phyloP scores from a whole-genome alignment of 257 asterid species.

The Mentha longifolia region DNA sequence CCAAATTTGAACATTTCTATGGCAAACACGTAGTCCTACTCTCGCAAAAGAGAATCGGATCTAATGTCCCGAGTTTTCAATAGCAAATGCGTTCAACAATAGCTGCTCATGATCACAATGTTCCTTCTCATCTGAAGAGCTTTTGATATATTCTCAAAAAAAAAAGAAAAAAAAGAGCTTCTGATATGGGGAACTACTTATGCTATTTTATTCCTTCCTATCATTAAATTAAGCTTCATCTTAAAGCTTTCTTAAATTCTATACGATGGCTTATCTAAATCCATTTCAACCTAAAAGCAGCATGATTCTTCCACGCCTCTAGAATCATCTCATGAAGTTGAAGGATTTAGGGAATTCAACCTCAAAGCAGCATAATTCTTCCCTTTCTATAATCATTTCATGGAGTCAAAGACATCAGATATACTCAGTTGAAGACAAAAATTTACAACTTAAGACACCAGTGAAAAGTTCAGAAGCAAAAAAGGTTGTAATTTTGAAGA shows the following conservation, averaged over 20 bases:
- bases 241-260: slow-evolving; percentile 49
- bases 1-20: slow-evolving; percentile 25
- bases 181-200: slow-evolving; percentile 47
- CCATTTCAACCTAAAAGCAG: slow-evolving; percentile 33
- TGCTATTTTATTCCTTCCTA: slow-evolving; percentile 45
- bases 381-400: slow-evolving; percentile 21
- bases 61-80: slow-evolving; percentile 17
- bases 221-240: slow-evolving; percentile 47
- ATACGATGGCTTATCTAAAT: slow-evolving; percentile 31
- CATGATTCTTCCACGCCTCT: slow-evolving; percentile 28
- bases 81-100: slow-evolving; percentile 17
- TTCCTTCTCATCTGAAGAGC: slow-evolving; percentile 42
- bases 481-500: background rate
- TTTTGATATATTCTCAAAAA: slow-evolving; percentile 27
- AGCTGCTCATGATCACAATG: slow-evolving; percentile 34
- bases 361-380: background rate
- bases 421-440: background rate
- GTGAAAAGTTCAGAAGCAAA: background rate
- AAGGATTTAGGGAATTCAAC: background rate
- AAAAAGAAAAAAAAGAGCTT: too few species aligned
- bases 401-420: slow-evolving; percentile 2
- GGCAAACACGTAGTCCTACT: slow-evolving; percentile 32
- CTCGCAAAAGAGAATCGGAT: slow-evolving; percentile 24
- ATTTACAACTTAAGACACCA: background rate
- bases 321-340: background rate